These are phyloP conservation scores for Apiospora pterosperma DNA, from an alignment of 2,329 filamentous ascomycete genomes.

Conservation along the genomic window DNA sequence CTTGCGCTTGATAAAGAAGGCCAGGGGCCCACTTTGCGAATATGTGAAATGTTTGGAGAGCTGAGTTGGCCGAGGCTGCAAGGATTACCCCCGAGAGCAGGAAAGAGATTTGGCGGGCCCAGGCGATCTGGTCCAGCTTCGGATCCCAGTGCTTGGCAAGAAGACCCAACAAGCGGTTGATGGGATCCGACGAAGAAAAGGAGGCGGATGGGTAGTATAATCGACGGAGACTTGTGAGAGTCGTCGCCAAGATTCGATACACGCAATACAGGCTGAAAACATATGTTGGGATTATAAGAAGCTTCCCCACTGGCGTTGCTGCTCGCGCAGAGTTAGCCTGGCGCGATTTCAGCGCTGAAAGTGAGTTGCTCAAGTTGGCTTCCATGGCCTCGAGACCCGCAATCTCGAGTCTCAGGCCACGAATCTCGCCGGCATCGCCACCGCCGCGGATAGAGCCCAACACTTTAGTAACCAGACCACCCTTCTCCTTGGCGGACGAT, in stretches of 20 bases:
- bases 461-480: conserved; percentile 69
- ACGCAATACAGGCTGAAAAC: conserved; percentile 79
- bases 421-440: conserved; percentile 56
- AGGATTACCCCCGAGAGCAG: conserved; percentile 80
- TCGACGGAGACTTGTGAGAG: conserved; percentile 64
- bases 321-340: conserved; percentile 63
- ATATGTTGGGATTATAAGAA: conserved; percentile 61
- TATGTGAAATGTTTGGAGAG: conserved; percentile 80
- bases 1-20: conserved; percentile 69
- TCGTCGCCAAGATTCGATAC: conserved; percentile 75
- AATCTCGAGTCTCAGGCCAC: conserved; percentile 69
- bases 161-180: conserved; percentile 78
- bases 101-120: conserved; percentile 84
- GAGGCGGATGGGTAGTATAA: conserved; percentile 41
- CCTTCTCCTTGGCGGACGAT: conserved; percentile 36
- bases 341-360: conserved; percentile 60
- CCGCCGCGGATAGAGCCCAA: conserved; percentile 68
- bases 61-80: conserved; percentile 74
- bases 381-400: conserved; percentile 79
- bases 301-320: conserved; percentile 62
- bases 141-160: conserved; percentile 83
- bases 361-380: conserved; percentile 61
- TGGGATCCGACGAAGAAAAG: conserved; percentile 72
- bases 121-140: conserved; percentile 74
- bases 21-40: conserved; percentile 72